Evolutionary conservation across 1,284 basidiomycete species (phyloP), one percentile per base, ranked within the genome.

Genomic region (Ceratobasidium sp.): DNA sequence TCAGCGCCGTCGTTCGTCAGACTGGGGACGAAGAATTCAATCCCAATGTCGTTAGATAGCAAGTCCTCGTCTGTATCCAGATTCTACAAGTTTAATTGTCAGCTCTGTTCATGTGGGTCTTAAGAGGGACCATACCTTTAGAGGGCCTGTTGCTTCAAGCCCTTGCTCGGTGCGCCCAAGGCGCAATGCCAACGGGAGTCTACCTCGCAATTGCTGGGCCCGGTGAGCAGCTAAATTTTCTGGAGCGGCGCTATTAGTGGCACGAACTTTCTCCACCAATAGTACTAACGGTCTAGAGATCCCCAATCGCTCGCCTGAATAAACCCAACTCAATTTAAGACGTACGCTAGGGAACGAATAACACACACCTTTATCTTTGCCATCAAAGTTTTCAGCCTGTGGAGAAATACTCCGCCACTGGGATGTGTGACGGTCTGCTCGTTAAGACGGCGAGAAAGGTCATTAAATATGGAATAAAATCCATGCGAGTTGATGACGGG

Each of bases 331-430:
- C 40, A 43, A 43, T 11, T 43, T 43, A 11, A 43, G 9, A 43
- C 40, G 9, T 3, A 29, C 9, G 8, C 9, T 37, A n/a, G 49
- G 25, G 25, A 57, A 4, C 11, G 25, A 19, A 25, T 44, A 13
- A 22, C 0, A 49, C 76, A 13, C 74, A 88, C 90, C 86, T 91
- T 91, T 65, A 91, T 79, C 76, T 91, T 91, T 2, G 90, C 90
- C 89, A 91, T 91, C 52, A 91, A 80, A 0, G 88, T 89, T 81
- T 91, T 91, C 81, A 91, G 81, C 1, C 86, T 85, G 49, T 88
- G 86, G 17, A 90, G 82, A 79, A 91, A 90, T 61, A 88, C 85
- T 2, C 88, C 88, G 0, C 87, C 90, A 0, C 85, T 84, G 0
- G 80, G 81, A 79, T 91, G 89, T 0, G 88, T 89, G 17, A 76